Evolutionary conservation across 768 basidiomycete genomes (phyloP).

Genomic region (Terana coerulea): DNA sequence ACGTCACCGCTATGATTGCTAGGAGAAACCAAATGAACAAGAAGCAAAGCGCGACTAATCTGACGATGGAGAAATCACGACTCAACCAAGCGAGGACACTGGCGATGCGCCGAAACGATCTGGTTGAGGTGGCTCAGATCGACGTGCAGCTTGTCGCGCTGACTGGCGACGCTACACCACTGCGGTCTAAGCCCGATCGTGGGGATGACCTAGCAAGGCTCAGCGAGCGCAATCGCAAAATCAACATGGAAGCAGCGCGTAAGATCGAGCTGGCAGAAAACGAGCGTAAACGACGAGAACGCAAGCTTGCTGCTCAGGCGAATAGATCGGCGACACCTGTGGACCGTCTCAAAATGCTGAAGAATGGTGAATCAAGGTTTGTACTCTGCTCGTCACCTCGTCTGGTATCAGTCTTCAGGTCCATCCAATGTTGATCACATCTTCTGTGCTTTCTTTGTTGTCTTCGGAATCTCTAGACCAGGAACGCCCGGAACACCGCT

Average conservation of each 20-base stretch:
- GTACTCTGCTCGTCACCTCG: constrained; percentile 20
- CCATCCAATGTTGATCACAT: constrained; percentile 18
- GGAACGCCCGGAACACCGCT: constrained; percentile 40
- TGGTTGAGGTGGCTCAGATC: constrained; percentile 53
- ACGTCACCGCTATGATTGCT: constrained; percentile 74
- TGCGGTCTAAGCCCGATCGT: constrained; percentile 4
- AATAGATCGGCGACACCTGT: constrained; percentile 39
- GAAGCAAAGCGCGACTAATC: constrained; percentile 29
- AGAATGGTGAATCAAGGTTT: constrained; percentile 64
- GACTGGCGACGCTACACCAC: constrained; percentile 18
- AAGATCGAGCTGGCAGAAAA: constrained; percentile 67
- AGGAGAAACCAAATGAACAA: constrained; percentile 46
- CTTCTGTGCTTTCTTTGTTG: constrained; percentile 20
- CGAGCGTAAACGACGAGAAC: constrained; percentile 68
- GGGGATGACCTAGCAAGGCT: constrained; percentile 55
- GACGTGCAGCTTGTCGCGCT: constrained; percentile 63
- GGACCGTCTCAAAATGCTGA: constrained; percentile 62
- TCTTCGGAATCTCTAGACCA: constrained; percentile 22
- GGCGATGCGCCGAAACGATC: constrained; percentile 72
- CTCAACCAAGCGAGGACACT: constrained; percentile 70
- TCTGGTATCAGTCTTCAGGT: constrained; percentile 1
- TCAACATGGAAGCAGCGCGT: constrained; percentile 76
- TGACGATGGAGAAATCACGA: constrained; percentile 58
- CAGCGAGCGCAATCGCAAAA: constrained; percentile 87
- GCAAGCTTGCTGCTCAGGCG: constrained; percentile 45